These are phyloP conservation scores for Sungouiozyma intestinalis DNA, from an alignment of 805 yeast species.

Conservation along the genomic window DNA sequence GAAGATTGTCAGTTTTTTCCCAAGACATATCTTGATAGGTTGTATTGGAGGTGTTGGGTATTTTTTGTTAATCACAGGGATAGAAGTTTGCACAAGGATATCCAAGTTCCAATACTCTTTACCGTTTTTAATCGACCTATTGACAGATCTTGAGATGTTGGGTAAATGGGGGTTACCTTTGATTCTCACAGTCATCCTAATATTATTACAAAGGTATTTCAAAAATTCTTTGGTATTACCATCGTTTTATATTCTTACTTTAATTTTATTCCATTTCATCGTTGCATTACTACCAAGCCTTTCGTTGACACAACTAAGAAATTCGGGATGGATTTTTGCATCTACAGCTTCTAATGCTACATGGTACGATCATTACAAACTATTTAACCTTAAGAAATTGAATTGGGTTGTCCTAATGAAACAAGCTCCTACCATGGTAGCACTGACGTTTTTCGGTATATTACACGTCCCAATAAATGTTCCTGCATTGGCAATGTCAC, in stretches of 20 bases:
- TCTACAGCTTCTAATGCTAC: constrained; percentile 47
- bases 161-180: constrained; percentile 67
- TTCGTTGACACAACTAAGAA: constrained; percentile 51
- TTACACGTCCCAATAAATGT: constrained; percentile 96
- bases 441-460: constrained; percentile 90
- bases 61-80: constrained; percentile 78
- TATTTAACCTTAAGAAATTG: constrained; percentile 61
- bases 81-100: constrained; percentile 79
- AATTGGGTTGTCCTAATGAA: constrained; percentile 59
- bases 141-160: constrained; percentile 31
- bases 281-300: constrained; percentile 58
- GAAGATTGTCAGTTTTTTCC: constrained; percentile 85
- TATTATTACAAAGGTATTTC: constrained; percentile 48
- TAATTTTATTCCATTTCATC: constrained; percentile 56
- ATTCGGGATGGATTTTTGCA: constrained; percentile 76
- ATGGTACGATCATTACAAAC: constrained; percentile 81
- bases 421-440: constrained; percentile 88
- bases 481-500: constrained; percentile 89
- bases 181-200: constrained; percentile 46
- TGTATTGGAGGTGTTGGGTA: constrained; percentile 98
- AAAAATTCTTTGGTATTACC: constrained; percentile 74
- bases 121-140: constrained; percentile 41
- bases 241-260: constrained; percentile 61
- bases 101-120: constrained; percentile 58
- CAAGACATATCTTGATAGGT: constrained; percentile 90